Base-by-base conservation (phyloP, 768 basidiomycete species). In the Boletus speciosus region DNA sequence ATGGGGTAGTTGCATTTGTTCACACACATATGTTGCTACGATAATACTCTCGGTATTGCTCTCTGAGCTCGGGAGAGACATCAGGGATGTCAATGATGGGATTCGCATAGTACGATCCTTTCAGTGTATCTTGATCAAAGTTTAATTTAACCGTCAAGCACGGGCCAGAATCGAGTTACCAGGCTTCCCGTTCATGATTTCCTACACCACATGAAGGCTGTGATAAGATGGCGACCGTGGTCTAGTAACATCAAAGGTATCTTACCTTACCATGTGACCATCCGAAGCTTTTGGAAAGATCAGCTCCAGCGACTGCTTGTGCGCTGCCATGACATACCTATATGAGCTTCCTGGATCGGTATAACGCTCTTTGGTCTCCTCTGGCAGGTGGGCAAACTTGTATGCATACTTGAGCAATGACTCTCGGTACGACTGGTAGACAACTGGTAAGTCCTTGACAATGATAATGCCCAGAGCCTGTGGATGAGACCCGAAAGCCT, bases 181-280 rank as follows among this genome's bases (percentile, higher is more conserved):
- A 60, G 88, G 90, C 61, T 83, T 86, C 31, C 95, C 95, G 64
- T 98, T 98, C 94, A 98, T 97, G 43, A 95, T 83, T 78, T 98
- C 96, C 85, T 91, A 51, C 29, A 43, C 9, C 39, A 21, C 32
- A 29, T 7, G 41, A 46, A 23, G 14, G 19, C 5, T 7, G 12
- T 21, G 14, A 49, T 23, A 49, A 32, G 19, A 11, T 25, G 34
- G 16, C 8, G 31, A 44, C 31, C n/a, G 36, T 38, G 37, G 27
- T 38, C 23, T 35, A 14, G 19, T 16, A 41, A 8, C n/a, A 34
- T 47, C 27, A 43, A 34, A n/a, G 23, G 10, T 31, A 15, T 57
- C 66, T 48, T 61, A 85, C 89, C 79, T 98, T 97, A 51, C 96
- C 96, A 71, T 96, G 91, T 41, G 88, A 91, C 96, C 96, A 98